Conservation (phyloP, 2,329 filamentous ascomycete genomes). For the Diplodia mutila region DNA sequence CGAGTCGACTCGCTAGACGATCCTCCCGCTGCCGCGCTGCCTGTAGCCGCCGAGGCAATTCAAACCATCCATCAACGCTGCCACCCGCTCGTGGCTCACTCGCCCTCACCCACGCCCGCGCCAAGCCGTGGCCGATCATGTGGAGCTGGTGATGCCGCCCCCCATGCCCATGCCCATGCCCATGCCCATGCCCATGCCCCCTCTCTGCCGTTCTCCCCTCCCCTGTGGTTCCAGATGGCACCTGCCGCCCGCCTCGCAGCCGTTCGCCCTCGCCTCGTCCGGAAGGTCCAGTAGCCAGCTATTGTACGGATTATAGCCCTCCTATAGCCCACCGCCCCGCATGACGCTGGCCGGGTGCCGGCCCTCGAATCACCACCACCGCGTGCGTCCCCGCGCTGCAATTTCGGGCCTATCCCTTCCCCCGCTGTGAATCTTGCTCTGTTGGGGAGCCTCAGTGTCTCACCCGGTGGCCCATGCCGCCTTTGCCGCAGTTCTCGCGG, state of each 20-base stretch:
- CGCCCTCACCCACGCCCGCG: neutral
- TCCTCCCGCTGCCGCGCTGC: slow-evolving; percentile 20
- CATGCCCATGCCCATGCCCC: neutral
- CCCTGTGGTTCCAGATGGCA: neutral
- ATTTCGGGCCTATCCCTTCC: slow-evolving; percentile 10
- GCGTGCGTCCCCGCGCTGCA: slow-evolving; percentile 4
- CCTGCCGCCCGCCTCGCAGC: neutral
- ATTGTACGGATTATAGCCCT: neutral
- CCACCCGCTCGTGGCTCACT: neutral
- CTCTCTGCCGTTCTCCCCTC: neutral
- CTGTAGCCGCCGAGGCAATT: slow-evolving; percentile 10
- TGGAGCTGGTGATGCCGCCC: slow-evolving; percentile 15
- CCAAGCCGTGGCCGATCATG: slow-evolving; percentile 22
- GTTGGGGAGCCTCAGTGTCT: slow-evolving; percentile 1
- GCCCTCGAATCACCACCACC: neutral
- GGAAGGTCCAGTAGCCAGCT: neutral
- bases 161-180: neutral
- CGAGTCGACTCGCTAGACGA: slow-evolving; percentile 19
- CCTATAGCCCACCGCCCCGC: slow-evolving; percentile 5
- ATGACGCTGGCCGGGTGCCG: neutral
- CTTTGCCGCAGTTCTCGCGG: neutral
- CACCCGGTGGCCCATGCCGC: slow-evolving; percentile 6
- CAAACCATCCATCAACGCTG: neutral
- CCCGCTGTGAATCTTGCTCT: slow-evolving; percentile 9
- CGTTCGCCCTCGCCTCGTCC: neutral